Evolutionary conservation across 148 eudicot genomes (phyloP), one percentile per base, ranked within the genome.

Genomic region (Camellia granthamiana): DNA sequence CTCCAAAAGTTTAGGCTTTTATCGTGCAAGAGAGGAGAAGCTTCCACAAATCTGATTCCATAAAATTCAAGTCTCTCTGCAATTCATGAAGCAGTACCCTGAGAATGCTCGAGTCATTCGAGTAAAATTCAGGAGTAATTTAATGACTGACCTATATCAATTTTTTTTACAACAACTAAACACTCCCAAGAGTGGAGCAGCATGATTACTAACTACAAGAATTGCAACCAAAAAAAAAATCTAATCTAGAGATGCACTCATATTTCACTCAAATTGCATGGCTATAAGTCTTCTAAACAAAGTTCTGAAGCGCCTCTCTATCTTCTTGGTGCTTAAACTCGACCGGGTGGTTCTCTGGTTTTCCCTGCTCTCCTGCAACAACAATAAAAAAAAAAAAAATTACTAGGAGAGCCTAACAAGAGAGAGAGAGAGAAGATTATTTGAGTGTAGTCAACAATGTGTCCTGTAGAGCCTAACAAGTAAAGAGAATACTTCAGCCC

Each of bases 351-450:
- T 77, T 75, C 72, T 64, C 81, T 79, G 41, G 79, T 54, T 23
- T 82, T 84, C 72, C 91, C 85, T 41, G 76, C 77, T 80, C 84
- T 82, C 87, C 95, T 91, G 89, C 65, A 59, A 55, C 38, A 30
- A 23, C 0, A 23, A 23, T 0, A 23, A 23, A 23, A 30, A 1
- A 30, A 30, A 62, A 42, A 78, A 43, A 38, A 7, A 42, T 15
- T 2, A 43, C 16, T 42, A 21, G 43, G 70, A 55, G 44, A 80
- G n/a, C n/a, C n/a, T n/a, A n/a, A 12, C 5, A 41, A 8, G 13
- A 49, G 49, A 75, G 59, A 75, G 58, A 44, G 42, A 9, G 43
- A 60, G 18, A 43, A 41, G 30, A 38, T 30, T 30, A 30, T 30
- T 30, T 30, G 69, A 2, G 52, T 10, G 7, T 14, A 47, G 7